Conservation (phyloP, 2,329 filamentous ascomycete genomes). For the Calcarisporium arbuscula region DNA sequence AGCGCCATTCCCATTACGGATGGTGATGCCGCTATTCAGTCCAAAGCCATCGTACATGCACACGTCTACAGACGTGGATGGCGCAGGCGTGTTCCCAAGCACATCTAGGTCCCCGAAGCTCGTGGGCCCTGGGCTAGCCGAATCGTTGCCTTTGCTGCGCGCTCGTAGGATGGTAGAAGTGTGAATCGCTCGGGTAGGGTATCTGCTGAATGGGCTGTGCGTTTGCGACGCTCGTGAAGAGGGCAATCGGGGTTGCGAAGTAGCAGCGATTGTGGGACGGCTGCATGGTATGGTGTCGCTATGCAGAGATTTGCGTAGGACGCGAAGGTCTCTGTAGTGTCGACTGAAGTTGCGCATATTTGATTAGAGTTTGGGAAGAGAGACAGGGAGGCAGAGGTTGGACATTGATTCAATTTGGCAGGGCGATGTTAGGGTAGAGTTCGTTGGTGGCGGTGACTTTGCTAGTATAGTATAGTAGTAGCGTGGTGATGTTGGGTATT, state of each 20-base stretch:
- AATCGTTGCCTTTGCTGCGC: slow-evolving; percentile 14
- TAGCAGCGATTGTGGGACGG: too few relatives aligned
- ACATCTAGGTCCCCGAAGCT: slow-evolving; percentile 76
- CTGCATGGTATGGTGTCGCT: too few relatives aligned
- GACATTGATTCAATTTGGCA: too few relatives aligned
- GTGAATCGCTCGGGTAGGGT: slow-evolving; percentile 9
- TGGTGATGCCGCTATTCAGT: slow-evolving; percentile 71
- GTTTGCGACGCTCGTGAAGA: too few relatives aligned
- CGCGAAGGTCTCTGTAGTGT: slow-evolving; percentile 14
- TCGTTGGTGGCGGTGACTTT: too few relatives aligned
- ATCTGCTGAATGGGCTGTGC: background rate
- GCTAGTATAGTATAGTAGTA: too few relatives aligned
- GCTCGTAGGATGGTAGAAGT: slow-evolving; percentile 6
- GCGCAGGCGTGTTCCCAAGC: slow-evolving; percentile 65
- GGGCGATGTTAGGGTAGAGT: slow-evolving; percentile 5
- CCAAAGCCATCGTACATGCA: slow-evolving; percentile 80
- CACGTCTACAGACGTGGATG: slow-evolving; percentile 76
- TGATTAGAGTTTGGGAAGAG: background rate
- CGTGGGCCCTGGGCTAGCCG: slow-evolving; percentile 32
- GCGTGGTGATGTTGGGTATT: too few relatives aligned
- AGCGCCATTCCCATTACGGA: slow-evolving; percentile 63
- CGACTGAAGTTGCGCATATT: slow-evolving; percentile 15
- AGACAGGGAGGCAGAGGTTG: background rate
- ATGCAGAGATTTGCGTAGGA: slow-evolving; percentile 12
- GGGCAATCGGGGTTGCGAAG: too few relatives aligned